Evolutionary conservation across 192 early-diverging fungal species (phyloP), one percentile per base, ranked within the genome.

Genomic region (Chytriomyces sp.): DNA sequence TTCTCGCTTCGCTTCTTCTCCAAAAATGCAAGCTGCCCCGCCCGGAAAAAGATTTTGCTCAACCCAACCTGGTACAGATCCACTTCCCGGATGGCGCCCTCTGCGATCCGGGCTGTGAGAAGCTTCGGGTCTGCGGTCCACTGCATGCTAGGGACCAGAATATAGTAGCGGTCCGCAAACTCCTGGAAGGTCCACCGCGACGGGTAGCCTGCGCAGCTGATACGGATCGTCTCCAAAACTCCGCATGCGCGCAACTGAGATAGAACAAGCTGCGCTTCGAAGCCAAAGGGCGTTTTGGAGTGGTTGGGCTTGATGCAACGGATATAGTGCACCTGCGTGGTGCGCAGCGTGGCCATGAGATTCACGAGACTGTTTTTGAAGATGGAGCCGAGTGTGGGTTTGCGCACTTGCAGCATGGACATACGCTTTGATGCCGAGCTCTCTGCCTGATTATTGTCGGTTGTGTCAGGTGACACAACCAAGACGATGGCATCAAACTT

Each of bases 271-370:
- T 89, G 90, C 31, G 97, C 90, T 72, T 99, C 97, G 75, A 96
- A 98, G 36, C 69, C 86, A 89, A 96, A 99, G 14, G 96, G 89
- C 2, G 84, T 82, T 78, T 99, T 99, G 55, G 88, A 90, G 70
- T 94, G 94, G 81, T 99, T 99, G 25, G 97, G 96, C 82, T 99
- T 99, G 81, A 99, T 95, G 86, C 97, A 99, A 66, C 97, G 93
- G 68, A 99, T 99, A 75, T 99, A 99, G 77, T 95, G 93, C 55
- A 91, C 91, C 65, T 98, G 91, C 56, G 97, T 99, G 22, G 86
- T 82, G 63, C 91, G 89, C 72, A 99, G 93, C 5, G 95, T 99
- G 44, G 92, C 93, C 97, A 99, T 98, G 26, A 99, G 85, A 64
- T 88, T 89, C 26, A 95, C 92, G 60, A 99, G 83, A 17, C 95